Evolutionary conservation across 768 basidiomycete genomes (phyloP).

Genomic region (Antrodiella citrinella): DNA sequence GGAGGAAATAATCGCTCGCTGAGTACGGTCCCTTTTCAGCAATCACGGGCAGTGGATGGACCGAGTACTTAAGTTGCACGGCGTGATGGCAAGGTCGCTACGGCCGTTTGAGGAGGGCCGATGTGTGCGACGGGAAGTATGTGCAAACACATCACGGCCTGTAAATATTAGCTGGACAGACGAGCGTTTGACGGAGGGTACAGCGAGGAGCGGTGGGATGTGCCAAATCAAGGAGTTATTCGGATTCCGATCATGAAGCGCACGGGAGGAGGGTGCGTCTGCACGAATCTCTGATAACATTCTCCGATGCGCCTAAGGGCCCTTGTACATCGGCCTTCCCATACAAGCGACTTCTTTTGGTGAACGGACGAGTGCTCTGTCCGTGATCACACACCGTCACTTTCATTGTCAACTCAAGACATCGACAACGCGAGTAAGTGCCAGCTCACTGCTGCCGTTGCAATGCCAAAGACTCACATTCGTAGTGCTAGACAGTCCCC

Average conservation of each 20-base stretch:
- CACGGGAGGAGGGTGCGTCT: not conserved
- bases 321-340: constrained; percentile 6
- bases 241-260: not conserved
- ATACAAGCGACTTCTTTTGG: constrained; percentile 1
- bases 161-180: not conserved
- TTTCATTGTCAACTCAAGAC: not conserved
- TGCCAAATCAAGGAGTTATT: not conserved
- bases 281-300: not conserved
- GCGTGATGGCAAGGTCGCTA: constrained; percentile 22
- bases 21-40: constrained; percentile 16
- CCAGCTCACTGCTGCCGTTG: no score
- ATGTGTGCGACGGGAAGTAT: not conserved
- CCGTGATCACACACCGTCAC: not conserved
- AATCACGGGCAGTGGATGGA: constrained; percentile 14
- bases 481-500: no score
- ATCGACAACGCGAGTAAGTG: not conserved
- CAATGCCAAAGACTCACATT: no score
- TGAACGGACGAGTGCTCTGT: not conserved
- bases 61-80: constrained; percentile 15
- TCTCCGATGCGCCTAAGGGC: constrained; percentile 3
- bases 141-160: not conserved
- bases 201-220: not conserved
- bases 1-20: constrained; percentile 14
- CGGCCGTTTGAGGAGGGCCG: constrained; percentile 12
- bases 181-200: not conserved